Evolutionary conservation across 345 rosid species (phyloP), one percentile per base, ranked within the genome.

Genomic region (Ceriops zippeliana): DNA sequence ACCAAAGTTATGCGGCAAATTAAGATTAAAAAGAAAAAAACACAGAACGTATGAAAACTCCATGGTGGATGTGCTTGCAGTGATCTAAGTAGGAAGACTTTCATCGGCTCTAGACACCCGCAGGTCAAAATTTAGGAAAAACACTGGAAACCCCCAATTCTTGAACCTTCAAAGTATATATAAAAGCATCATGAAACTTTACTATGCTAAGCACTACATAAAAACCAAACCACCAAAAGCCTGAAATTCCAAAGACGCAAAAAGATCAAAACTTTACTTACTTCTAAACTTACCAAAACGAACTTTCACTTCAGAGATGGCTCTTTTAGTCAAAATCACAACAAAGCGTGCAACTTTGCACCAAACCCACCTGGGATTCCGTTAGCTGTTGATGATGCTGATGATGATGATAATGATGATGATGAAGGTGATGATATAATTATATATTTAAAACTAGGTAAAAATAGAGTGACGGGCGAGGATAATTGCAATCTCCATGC

Each of bases 401-500:
- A 47, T 60, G 65, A 59, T 61, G 61, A 53, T 63, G 72, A 2
- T 4, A 5, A 31, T 31, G 34, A 31, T 31, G 64, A 56, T 60
- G 65, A 59, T 61, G 61, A 53, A 11, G 61, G 27, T 57, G 76
- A 62, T 62, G 73, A 61, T 63, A 37, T 32, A 68, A 58, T 52
- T 62, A 47, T 61, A 19, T 31, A 24, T 0, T 27, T 26, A 17
- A 27, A 52, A 24, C 27, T 31, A 10, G 47, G 22, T 13, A 58
- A 34, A 49, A 57, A 15, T 26, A 13, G 62, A 53, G 27, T 15
- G 71, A 28, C 62, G 54, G 35, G 61, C n/a, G 17, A 51, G 62
- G 52, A 70, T 62, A 63, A 70, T 76, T 73, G 81, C 80, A 74
- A 82, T 74, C 80, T 82, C 75, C 31, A 78, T 71, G 71, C 69